These are phyloP conservation scores for Kalmusia sp. DNA, from an alignment of 2,329 filamentous ascomycete species.

Conservation along the genomic window DNA sequence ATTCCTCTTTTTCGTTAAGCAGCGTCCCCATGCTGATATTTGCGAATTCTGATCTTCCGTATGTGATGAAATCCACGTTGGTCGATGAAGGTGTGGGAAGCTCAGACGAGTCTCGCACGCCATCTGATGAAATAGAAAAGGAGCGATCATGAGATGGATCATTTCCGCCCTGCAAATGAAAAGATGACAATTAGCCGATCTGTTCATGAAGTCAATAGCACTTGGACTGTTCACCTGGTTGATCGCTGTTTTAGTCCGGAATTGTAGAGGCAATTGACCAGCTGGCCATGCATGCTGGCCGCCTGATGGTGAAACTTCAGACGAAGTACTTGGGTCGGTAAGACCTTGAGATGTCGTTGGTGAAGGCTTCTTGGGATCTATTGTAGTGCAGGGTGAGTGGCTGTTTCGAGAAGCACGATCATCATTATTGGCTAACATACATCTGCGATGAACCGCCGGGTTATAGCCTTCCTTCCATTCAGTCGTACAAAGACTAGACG, in stretches of 20 bases:
- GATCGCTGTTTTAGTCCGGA: background rate
- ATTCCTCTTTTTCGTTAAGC: conserved; percentile 31
- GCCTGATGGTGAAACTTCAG: background rate
- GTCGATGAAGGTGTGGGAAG: conserved; percentile 11
- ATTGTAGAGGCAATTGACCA: conserved; percentile 1
- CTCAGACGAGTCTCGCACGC: background rate
- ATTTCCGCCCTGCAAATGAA: background rate
- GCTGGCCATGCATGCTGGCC: background rate
- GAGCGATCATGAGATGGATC: background rate
- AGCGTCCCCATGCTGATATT: conserved; percentile 36
- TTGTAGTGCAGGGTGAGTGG: conserved; percentile 8
- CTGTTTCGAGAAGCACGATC: conserved; percentile 13
- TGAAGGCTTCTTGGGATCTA: conserved; percentile 15
- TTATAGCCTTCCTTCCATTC: conserved; percentile 43
- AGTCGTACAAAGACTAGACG: conserved; percentile 32
- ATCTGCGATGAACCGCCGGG: conserved; percentile 39
- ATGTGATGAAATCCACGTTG: conserved; percentile 27
- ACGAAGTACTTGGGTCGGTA: background rate
- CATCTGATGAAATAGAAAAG: conserved; percentile 1
- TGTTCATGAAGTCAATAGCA: too few species aligned
- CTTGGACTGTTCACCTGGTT: background rate
- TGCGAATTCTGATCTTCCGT: conserved; percentile 28
- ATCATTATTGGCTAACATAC: conserved; percentile 16
- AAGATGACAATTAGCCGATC: too few species aligned
- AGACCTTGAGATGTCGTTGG: conserved; percentile 1